These are phyloP conservation scores for Camelina laxa DNA, from an alignment of 345 rosid genomes.

Conservation along the genomic window DNA sequence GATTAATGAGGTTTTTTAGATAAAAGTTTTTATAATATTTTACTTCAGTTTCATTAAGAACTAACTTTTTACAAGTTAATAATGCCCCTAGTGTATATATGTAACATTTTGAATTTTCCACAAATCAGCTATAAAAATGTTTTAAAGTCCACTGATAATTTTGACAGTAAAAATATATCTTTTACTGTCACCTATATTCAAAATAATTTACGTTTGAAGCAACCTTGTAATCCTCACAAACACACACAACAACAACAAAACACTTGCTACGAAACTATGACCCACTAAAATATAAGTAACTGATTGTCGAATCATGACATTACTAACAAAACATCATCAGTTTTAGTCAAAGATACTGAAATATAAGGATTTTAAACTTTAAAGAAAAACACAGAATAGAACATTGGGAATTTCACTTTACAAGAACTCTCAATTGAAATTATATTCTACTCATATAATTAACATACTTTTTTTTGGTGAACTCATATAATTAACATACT, in stretches of 20 bases:
- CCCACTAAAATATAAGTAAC: not conserved
- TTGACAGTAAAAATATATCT: no score
- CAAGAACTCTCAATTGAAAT: constrained; percentile 32
- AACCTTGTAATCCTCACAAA: not conserved
- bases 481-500: constrained; percentile 31
- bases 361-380: not conserved
- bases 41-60: not conserved
- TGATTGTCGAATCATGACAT: constrained; percentile 4
- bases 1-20: not conserved
- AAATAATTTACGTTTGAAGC: not conserved
- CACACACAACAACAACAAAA: no score
- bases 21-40: not conserved
- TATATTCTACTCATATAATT: constrained; percentile 28
- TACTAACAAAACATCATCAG: constrained; percentile 17
- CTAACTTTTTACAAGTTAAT: not conserved
- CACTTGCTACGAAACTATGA: not conserved
- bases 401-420: constrained; percentile 33
- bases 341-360: constrained; percentile 5
- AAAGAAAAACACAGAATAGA: constrained; percentile 9
- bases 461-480: no score
- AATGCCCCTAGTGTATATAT: not conserved
- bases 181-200: no score
- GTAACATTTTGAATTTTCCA: not conserved
- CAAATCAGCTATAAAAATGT: not conserved
- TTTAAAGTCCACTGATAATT: not conserved